Conservation (phyloP, 2,329 filamentous ascomycete species). For the Pezicula carpinea region DNA sequence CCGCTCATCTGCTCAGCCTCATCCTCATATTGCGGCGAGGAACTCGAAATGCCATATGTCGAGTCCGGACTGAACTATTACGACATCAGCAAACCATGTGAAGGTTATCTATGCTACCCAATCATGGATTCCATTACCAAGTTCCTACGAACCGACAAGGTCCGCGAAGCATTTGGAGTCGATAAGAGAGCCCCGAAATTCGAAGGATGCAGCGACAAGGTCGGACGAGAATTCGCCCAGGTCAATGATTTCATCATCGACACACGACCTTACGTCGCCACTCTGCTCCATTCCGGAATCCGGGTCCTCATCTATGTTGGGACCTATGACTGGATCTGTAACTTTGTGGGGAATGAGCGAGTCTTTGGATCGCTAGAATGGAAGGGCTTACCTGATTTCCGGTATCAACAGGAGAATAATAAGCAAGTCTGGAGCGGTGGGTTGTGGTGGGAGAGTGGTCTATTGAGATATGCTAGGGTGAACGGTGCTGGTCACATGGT, state of each 20-base stretch:
- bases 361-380: slow-evolving; percentile 16
- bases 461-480: slow-evolving; percentile 15
- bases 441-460: slow-evolving; percentile 17
- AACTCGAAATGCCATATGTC: slow-evolving; percentile 16
- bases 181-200: slow-evolving; percentile 11
- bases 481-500: slow-evolving; percentile 21
- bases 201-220: slow-evolving; percentile 14
- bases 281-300: slow-evolving; percentile 15
- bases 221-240: slow-evolving; percentile 14
- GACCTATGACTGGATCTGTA: slow-evolving; percentile 21
- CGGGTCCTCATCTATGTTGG: slow-evolving; percentile 20
- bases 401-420: slow-evolving; percentile 17
- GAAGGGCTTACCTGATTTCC: slow-evolving; percentile 15
- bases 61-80: slow-evolving; percentile 15
- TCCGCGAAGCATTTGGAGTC: slow-evolving; percentile 14
- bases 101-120: slow-evolving; percentile 17
- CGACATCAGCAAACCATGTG: slow-evolving; percentile 18
- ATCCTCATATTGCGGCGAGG: slow-evolving; percentile 7
- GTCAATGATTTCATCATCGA: slow-evolving; percentile 17
- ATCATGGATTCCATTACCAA: slow-evolving; percentile 19
- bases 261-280: slow-evolving; percentile 11
- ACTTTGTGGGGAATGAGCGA: slow-evolving; percentile 18
- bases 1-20: slow-evolving; percentile 12
- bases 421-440: slow-evolving; percentile 16
- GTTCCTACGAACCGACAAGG: slow-evolving; percentile 13